These are phyloP conservation scores for Globisporangium nodosum DNA, from an alignment of 352 stramenopile genomes.

Conservation along the genomic window DNA sequence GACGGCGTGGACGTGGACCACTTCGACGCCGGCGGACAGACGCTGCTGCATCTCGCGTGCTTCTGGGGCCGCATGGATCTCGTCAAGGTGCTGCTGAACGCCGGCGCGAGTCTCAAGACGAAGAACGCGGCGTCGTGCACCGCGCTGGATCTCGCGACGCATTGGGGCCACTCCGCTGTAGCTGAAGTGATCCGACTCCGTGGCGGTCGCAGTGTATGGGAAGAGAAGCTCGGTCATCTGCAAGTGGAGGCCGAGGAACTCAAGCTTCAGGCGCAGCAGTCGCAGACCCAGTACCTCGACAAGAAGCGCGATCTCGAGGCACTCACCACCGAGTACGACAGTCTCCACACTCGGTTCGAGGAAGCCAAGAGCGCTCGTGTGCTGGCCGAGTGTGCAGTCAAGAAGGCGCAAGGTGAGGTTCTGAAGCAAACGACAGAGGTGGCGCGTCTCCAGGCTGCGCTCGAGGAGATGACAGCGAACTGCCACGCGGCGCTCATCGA, in stretches of 20 bases:
- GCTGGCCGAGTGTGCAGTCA: constrained; percentile 10
- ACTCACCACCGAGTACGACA: constrained; percentile 27
- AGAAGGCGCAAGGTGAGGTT: constrained; percentile 2
- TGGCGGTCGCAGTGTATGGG: constrained; percentile 61
- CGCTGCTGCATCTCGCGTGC: constrained; percentile 62
- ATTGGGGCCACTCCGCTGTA: constrained; percentile 68
- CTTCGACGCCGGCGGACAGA: constrained; percentile 68
- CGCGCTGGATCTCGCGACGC: constrained; percentile 58
- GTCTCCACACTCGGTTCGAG: constrained; percentile 31
- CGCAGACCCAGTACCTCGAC: constrained; percentile 15
- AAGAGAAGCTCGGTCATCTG: constrained; percentile 67
- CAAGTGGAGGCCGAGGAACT: constrained; percentile 61
- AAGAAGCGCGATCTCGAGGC: constrained; percentile 21
- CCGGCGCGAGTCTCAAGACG: constrained; percentile 56
- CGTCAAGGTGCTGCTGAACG: constrained; percentile 51
- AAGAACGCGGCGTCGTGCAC: constrained; percentile 72
- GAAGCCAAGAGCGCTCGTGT: constrained; percentile 35
- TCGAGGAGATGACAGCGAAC: constrained; percentile 13
- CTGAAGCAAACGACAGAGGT: constrained; percentile 8
- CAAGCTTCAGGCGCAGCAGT: constrained; percentile 28
- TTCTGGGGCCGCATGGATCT: constrained; percentile 71
- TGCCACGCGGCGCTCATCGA: constrained; percentile 24
- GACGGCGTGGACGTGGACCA: constrained; percentile 56
- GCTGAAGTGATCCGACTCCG: constrained; percentile 63
- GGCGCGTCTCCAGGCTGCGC: constrained; percentile 6